Evolutionary conservation across 257 asterid genomes (phyloP).

Genomic region (Anisodus acutangulus): DNA sequence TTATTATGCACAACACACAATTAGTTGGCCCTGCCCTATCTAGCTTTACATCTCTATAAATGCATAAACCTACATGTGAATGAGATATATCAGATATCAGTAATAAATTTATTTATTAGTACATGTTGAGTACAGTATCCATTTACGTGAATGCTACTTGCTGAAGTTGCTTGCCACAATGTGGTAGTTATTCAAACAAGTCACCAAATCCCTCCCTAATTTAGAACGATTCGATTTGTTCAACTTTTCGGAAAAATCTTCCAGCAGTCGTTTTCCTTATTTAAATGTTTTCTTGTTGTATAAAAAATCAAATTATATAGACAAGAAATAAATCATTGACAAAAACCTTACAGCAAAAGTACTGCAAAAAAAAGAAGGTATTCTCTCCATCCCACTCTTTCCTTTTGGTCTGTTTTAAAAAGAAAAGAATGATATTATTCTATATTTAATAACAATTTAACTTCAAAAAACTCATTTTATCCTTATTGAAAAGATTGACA

Average conservation of each 20-base stretch:
- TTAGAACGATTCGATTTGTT: too few species aligned
- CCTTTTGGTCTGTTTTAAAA: too few species aligned
- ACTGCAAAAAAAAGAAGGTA: not conserved
- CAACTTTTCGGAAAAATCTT: not conserved
- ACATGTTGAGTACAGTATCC: not conserved
- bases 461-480: too few species aligned
- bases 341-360: not conserved
- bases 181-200: not conserved
- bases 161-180: not conserved
- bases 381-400: too few species aligned
- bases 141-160: slow-evolving; percentile 22
- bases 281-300: not conserved
- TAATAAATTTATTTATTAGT: not conserved
- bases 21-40: too few species aligned
- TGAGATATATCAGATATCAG: too few species aligned
- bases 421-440: too few species aligned
- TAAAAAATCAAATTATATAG: not conserved
- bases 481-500: too few species aligned
- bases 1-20: too few species aligned
- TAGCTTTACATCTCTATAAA: too few species aligned
- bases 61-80: not conserved
- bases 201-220: not conserved
- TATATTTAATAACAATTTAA: too few species aligned
- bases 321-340: not conserved
- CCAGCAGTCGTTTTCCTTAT: not conserved